Evolutionary conservation across 2,329 filamentous ascomycete genomes (phyloP).

Genomic region (Pestalotiopsis fici): DNA sequence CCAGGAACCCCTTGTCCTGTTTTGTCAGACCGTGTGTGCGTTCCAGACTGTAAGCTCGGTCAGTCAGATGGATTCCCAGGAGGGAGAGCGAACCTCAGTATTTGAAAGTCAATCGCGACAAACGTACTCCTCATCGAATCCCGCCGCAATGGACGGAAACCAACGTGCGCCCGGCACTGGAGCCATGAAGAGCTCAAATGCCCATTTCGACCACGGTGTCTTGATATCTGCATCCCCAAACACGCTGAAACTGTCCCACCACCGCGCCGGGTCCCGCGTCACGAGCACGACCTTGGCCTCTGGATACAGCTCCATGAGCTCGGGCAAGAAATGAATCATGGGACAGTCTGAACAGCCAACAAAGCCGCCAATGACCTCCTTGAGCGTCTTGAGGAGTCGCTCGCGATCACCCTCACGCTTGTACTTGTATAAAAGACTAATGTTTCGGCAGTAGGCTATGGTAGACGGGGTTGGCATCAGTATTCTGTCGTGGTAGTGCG

Average conservation of each 20-base stretch:
- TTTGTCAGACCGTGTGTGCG: not conserved
- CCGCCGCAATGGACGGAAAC: slow-evolving; percentile 1
- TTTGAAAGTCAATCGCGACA: not conserved
- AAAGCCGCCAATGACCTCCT: slow-evolving; percentile 39
- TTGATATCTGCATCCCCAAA: not conserved
- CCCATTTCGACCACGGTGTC: not conserved
- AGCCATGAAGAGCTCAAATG: slow-evolving; percentile 1
- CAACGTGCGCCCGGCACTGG: slow-evolving; percentile 12
- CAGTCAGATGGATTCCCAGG: not conserved
- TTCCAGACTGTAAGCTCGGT: too few species aligned
- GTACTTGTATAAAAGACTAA: slow-evolving; percentile 26
- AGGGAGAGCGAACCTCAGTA: not conserved
- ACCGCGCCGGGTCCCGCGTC: slow-evolving; percentile 31
- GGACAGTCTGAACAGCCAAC: slow-evolving; percentile 45
- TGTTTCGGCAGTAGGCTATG: slow-evolving; percentile 19
- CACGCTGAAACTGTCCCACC: slow-evolving; percentile 29
- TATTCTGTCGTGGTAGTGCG: not conserved
- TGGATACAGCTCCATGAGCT: slow-evolving; percentile 47
- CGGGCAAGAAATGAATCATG: slow-evolving; percentile 38
- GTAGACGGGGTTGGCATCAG: not conserved
- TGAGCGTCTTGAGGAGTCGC: slow-evolving; percentile 30
- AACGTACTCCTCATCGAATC: slow-evolving; percentile 7
- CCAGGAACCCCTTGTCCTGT: not conserved
- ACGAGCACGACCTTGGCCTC: slow-evolving; percentile 46
- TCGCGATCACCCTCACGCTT: slow-evolving; percentile 22